These are phyloP conservation scores for Fusarium sacchari DNA, from an alignment of 2,329 filamentous ascomycete species.

Conservation along the genomic window DNA sequence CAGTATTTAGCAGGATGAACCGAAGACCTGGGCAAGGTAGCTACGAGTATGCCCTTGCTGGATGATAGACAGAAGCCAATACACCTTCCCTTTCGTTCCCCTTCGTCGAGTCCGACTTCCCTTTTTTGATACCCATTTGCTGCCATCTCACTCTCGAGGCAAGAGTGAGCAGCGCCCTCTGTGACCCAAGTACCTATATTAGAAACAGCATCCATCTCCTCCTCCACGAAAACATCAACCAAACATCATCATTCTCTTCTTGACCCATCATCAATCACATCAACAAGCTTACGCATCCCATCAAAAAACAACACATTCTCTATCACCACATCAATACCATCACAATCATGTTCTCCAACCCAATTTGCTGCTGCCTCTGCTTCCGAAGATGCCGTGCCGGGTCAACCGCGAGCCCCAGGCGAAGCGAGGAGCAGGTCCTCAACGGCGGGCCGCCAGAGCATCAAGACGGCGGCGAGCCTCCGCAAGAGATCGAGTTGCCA, in stretches of 20 bases:
- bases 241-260: background rate
- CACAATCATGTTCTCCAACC: background rate
- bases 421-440: background rate
- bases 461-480: background rate
- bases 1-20: background rate
- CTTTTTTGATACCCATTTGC: background rate
- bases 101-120: background rate
- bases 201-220: background rate
- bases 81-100: background rate
- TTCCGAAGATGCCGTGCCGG: background rate
- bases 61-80: background rate
- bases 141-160: background rate
- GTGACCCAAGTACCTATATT: background rate
- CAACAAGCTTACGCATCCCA: background rate
- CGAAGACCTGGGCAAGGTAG: background rate
- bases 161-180: background rate
- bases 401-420: background rate
- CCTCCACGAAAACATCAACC: background rate
- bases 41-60: too few species aligned
- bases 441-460: background rate
- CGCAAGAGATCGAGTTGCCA: background rate
- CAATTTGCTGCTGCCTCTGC: background rate
- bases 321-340: background rate
- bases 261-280: background rate
- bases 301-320: background rate